phyloP scores from a whole-genome alignment of 345 rosid species.

The Eucalyptus tenuipes region DNA sequence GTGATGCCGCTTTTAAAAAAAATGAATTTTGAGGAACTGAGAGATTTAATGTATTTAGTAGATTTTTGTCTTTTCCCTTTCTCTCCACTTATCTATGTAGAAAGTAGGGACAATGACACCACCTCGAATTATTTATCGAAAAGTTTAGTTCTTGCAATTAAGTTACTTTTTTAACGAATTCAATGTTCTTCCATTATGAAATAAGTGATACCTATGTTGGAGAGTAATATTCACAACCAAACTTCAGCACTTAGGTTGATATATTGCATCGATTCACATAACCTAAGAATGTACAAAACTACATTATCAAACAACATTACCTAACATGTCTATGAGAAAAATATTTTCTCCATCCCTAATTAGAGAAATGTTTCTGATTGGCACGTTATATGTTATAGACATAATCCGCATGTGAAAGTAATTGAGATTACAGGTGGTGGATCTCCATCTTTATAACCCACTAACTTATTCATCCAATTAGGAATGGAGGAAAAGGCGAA shows the following conservation, averaged over 20 bases:
- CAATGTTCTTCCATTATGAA: neutral
- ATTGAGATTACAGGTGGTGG: neutral
- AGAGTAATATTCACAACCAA: neutral
- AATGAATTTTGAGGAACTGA: neutral
- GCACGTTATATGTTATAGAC: neutral
- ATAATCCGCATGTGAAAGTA: neutral
- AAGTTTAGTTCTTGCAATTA: neutral
- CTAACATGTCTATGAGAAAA: neutral
- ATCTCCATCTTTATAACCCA: neutral
- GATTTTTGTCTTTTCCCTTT: neutral
- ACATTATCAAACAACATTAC: neutral
- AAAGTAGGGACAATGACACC: neutral
- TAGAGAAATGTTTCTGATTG: neutral
- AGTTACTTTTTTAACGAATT: neutral
- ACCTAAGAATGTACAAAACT: neutral
- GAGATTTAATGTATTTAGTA: neutral
- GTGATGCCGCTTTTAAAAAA: neutral
- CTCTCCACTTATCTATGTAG: neutral
- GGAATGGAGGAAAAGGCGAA: neutral
- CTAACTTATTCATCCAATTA: neutral
- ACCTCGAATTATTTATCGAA: neutral
- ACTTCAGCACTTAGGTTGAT: neutral
- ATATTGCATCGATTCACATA: neutral
- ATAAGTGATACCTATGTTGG: neutral
- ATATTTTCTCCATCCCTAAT: neutral